phyloP scores from a whole-genome alignment of 441 rosid species.

The Manihot esculenta region DNA sequence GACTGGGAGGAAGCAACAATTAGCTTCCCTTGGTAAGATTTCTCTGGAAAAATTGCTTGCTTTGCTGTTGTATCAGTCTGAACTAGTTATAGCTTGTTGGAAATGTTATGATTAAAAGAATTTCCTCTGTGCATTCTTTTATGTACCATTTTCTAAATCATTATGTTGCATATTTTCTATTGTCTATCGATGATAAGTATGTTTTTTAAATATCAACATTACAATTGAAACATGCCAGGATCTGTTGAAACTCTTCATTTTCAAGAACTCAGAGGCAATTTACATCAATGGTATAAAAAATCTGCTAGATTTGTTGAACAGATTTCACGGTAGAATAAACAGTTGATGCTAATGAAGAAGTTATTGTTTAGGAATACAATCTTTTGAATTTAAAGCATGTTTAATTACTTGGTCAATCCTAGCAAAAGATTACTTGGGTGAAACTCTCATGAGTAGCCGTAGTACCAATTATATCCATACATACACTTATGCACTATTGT shows the following conservation, averaged over 20 bases:
- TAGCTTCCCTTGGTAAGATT: slow-evolving; percentile 63
- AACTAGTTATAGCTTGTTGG: slow-evolving; percentile 3
- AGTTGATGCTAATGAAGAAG: neutral
- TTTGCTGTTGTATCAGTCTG: neutral
- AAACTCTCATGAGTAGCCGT: neutral
- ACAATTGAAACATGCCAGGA: slow-evolving; percentile 1
- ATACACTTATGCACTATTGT: neutral
- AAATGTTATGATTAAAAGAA: slow-evolving; percentile 9
- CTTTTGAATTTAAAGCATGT: neutral
- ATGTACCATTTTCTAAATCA: neutral
- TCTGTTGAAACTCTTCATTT: slow-evolving; percentile 1
- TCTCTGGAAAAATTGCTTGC: slow-evolving; percentile 10
- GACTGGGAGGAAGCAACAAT: slow-evolving; percentile 73
- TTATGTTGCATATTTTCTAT: neutral
- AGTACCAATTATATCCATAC: neutral
- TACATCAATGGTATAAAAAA: neutral
- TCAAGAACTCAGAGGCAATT: neutral
- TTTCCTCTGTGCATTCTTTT: neutral
- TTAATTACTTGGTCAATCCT: neutral
- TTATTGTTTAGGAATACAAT: neutral
- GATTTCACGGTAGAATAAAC: neutral
- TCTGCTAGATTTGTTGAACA: neutral
- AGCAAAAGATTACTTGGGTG: neutral
- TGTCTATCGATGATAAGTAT: neutral
- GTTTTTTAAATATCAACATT: neutral